Conservation (phyloP, 768 basidiomycete genomes). For the Suillus americanus region DNA sequence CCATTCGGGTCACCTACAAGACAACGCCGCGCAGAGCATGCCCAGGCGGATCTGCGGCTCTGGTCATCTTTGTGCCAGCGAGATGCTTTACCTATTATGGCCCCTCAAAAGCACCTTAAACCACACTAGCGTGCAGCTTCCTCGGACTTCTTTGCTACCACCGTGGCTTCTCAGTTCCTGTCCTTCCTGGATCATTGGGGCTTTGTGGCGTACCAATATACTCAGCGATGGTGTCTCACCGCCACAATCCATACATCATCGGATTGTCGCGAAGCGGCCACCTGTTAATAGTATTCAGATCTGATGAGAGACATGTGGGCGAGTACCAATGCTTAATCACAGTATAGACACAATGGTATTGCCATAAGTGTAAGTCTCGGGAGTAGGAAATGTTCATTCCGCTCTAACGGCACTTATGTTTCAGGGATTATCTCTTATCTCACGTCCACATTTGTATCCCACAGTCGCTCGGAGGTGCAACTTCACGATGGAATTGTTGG, state of each 20-base stretch:
- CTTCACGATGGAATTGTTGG: conserved; percentile 10
- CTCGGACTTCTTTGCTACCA: conserved; percentile 35
- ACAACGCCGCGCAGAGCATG: not conserved
- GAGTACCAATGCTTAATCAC: not conserved
- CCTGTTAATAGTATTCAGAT: not conserved
- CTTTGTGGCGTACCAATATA: conserved; percentile 31
- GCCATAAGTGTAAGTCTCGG: not conserved
- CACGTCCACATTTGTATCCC: not conserved
- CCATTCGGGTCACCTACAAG: not conserved
- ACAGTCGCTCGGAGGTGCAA: conserved; percentile 6
- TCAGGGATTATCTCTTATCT: conserved; percentile 5
- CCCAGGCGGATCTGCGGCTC: not conserved
- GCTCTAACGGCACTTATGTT: conserved; percentile 1
- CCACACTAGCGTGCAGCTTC: conserved; percentile 22
- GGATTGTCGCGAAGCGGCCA: conserved; percentile 3
- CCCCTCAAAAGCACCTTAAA: not conserved
- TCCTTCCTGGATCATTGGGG: conserved; percentile 15
- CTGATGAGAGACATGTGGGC: not conserved
- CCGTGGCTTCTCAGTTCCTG: conserved; percentile 31
- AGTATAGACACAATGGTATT: not conserved
- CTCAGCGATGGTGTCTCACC: conserved; percentile 16
- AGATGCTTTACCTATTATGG: not conserved
- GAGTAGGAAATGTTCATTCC: not conserved
- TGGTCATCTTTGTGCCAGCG: conserved; percentile 1
- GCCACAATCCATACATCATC: conserved; percentile 13